phyloP scores from a whole-genome alignment of 2,329 filamentous ascomycete species.

The Hortaea werneckii region DNA sequence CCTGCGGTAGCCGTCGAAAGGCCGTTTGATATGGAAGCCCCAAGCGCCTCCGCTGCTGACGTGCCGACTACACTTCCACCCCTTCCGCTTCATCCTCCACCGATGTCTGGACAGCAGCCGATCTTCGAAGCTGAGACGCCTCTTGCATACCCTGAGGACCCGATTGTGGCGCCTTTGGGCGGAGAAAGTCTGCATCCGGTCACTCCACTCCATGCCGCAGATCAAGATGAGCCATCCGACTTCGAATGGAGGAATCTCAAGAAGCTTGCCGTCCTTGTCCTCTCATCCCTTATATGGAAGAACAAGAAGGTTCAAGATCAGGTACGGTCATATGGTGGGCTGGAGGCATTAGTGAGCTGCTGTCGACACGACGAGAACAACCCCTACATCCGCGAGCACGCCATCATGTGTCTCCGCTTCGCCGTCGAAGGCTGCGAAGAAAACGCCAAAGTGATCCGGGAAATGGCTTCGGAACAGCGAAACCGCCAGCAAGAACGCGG shows the following conservation, averaged over 20 bases:
- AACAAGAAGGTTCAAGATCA: slow-evolving; percentile 77
- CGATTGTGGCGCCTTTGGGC: slow-evolving; percentile 7
- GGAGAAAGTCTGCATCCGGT: slow-evolving; percentile 6
- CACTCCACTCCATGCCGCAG: slow-evolving; percentile 3
- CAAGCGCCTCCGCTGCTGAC: slow-evolving; percentile 15
- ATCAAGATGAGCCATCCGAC: slow-evolving; percentile 53
- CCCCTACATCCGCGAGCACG: slow-evolving; percentile 85
- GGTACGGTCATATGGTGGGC: slow-evolving; percentile 72
- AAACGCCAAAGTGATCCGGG: slow-evolving; percentile 60
- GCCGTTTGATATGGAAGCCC: slow-evolving; percentile 12
- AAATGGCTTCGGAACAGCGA: slow-evolving; percentile 34
- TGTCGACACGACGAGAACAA: slow-evolving; percentile 89
- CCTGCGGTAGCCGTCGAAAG: slow-evolving; percentile 2
- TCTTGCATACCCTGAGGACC: slow-evolving; percentile 32
- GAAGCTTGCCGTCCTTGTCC: slow-evolving; percentile 80
- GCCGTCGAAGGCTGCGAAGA: slow-evolving; percentile 57
- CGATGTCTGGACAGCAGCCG: slow-evolving; percentile 20
- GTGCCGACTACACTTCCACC: slow-evolving; percentile 28
- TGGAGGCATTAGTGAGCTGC: slow-evolving; percentile 79
- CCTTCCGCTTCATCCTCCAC: slow-evolving; percentile 24
- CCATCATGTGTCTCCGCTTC: slow-evolving; percentile 78
- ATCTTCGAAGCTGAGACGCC: slow-evolving; percentile 34
- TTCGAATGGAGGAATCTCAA: slow-evolving; percentile 78
- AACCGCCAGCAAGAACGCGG: slow-evolving; percentile 1
- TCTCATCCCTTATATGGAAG: slow-evolving; percentile 82